phyloP scores from a whole-genome alignment of 306 rosid genomes.

The Prunus padus region DNA sequence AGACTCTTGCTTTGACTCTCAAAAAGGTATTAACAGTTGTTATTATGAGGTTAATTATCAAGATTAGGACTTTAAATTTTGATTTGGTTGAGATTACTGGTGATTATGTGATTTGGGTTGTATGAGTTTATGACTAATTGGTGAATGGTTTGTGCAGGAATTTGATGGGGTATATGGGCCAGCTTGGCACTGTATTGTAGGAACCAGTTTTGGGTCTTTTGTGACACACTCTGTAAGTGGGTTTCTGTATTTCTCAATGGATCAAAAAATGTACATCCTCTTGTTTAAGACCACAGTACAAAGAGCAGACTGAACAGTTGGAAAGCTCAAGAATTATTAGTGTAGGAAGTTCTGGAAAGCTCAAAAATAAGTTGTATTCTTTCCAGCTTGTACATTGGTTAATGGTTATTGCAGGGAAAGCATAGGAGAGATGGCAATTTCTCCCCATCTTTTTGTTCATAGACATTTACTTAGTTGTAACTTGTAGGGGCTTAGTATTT shows the following conservation, averaged over 20 bases:
- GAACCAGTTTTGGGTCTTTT: slow-evolving; percentile 93
- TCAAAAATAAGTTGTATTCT: slow-evolving; percentile 1
- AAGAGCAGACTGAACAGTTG: slow-evolving; percentile 61
- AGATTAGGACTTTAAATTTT: slow-evolving; percentile 2
- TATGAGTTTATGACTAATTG: slow-evolving; percentile 31
- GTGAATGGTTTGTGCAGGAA: slow-evolving; percentile 65
- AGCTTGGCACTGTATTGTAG: slow-evolving; percentile 98
- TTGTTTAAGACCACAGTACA: slow-evolving; percentile 88
- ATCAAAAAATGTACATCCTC: slow-evolving; percentile 82
- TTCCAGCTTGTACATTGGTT: slow-evolving; percentile 16
- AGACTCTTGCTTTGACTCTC: slow-evolving; percentile 79
- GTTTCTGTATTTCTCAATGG: slow-evolving; percentile 89
- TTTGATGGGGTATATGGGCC: slow-evolving; percentile 96
- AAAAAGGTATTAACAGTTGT: slow-evolving; percentile 54
- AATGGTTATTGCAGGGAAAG: slow-evolving; percentile 3
- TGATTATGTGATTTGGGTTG: slow-evolving; percentile 11
- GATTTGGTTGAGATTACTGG: neutral
- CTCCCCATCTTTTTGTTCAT: neutral
- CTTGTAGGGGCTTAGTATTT: neutral
- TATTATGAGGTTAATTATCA: neutral
- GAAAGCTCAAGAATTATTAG: slow-evolving; percentile 20
- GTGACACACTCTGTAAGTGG: slow-evolving; percentile 96
- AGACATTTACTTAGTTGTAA: slow-evolving; percentile 1
- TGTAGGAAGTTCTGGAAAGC: slow-evolving; percentile 22
- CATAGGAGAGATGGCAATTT: neutral